Percentiles rank a stretch among this genome's conserved stretches.
Evolutionary conservation across 2,329 filamentous ascomycete genomes (phyloP).

Genomic region (Stachybotrys echinatus): DNA sequence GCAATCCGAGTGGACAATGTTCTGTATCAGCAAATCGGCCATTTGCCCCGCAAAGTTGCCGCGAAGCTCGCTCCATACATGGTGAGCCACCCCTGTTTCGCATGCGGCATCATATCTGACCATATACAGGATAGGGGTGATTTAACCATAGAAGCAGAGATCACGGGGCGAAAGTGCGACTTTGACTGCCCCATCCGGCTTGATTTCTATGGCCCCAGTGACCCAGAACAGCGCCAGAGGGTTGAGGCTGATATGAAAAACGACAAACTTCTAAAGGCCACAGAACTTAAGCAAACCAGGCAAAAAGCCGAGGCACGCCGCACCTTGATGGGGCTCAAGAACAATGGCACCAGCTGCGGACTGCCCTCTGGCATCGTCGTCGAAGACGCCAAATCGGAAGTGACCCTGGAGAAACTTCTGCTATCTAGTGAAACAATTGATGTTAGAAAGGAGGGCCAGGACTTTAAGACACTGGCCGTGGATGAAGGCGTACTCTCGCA

Average conservation of each 20-base stretch:
- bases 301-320: constrained; percentile 48
- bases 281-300: constrained; percentile 50
- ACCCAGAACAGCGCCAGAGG: constrained; percentile 42
- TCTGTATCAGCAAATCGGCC: constrained; percentile 69
- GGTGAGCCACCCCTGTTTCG: constrained; percentile 23
- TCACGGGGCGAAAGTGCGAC: constrained; percentile 59
- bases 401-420: constrained; percentile 59
- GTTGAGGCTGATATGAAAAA: constrained; percentile 59
- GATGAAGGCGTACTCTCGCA: constrained; percentile 64
- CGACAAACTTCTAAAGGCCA: constrained; percentile 57
- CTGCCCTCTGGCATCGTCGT: constrained; percentile 13
- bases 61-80: constrained; percentile 70
- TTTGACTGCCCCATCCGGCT: constrained; percentile 72
- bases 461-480: constrained; percentile 65
- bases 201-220: constrained; percentile 62
- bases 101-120: constrained; percentile 7
- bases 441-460: constrained; percentile 57
- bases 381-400: constrained; percentile 21
- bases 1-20: constrained; percentile 78
- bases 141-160: constrained; percentile 61
- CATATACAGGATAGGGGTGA: constrained; percentile 46
- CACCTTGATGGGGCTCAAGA: constrained; percentile 33
- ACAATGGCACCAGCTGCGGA: constrained; percentile 31
- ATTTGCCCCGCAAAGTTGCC: constrained; percentile 63
- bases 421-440: constrained; percentile 62